Conservation (phyloP, 202 grass and related monocot species). For the Digitaria exilis region DNA sequence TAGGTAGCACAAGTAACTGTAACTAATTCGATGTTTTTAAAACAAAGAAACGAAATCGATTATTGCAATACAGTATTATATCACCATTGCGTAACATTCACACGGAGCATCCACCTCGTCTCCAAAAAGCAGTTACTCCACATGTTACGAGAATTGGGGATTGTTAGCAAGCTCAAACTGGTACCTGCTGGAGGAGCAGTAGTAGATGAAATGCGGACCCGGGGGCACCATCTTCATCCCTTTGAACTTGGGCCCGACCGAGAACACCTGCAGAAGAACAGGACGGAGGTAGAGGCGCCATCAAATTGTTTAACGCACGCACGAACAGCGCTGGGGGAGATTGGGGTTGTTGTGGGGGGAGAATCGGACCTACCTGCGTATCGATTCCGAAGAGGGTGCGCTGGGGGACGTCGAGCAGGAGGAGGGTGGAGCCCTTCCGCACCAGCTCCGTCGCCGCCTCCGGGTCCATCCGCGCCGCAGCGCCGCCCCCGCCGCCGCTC, state of each 20-base stretch:
- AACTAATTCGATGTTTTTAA: neutral
- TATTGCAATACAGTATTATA: neutral
- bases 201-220: constrained; percentile 77
- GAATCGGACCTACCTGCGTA: constrained; percentile 55
- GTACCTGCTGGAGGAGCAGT: constrained; percentile 83
- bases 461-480: constrained; percentile 54
- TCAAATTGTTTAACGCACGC: neutral
- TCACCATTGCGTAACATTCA: neutral
- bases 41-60: neutral
- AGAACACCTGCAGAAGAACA: constrained; percentile 65
- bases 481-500: constrained; percentile 3
- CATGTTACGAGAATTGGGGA: neutral
- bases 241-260: constrained; percentile 76
- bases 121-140: neutral
- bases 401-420: constrained; percentile 85
- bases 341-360: neutral
- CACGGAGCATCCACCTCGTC: neutral
- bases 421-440: constrained; percentile 66
- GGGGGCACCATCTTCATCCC: constrained; percentile 92
- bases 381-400: constrained; percentile 76
- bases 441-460: constrained; percentile 71
- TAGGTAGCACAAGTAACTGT: neutral
- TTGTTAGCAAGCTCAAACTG: neutral
- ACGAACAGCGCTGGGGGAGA: neutral
- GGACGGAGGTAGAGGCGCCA: neutral